phyloP scores from a whole-genome alignment of 2,329 filamentous ascomycete genomes.

The Colletotrichum eremochloae region DNA sequence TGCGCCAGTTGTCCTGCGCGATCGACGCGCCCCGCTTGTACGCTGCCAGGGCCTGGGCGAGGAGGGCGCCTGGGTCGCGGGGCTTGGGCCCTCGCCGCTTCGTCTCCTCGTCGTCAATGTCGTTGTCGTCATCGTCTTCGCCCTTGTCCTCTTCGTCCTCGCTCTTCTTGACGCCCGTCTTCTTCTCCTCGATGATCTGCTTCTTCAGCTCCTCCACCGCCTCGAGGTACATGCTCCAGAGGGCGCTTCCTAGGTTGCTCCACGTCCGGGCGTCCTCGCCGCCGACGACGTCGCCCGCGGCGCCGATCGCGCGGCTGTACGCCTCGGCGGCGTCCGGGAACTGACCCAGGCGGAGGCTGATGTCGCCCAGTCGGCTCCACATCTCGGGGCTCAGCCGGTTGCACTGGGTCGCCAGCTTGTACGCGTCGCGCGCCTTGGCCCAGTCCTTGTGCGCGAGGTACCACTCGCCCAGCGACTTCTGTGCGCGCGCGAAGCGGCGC shows the following conservation, averaged over 20 bases:
- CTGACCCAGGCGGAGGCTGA: conserved; percentile 80
- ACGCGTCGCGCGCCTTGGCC: conserved; percentile 80
- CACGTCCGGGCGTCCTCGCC: conserved; percentile 92
- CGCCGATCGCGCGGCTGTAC: conserved; percentile 84
- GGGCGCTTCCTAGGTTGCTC: conserved; percentile 91
- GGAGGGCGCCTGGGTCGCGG: conserved; percentile 70
- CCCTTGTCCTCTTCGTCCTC: conserved; percentile 46
- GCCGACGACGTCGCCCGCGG: conserved; percentile 71
- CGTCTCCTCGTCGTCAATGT: conserved; percentile 20
- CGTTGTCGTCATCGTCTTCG: conserved; percentile 43
- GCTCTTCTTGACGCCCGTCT: conserved; percentile 33
- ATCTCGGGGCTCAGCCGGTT: conserved; percentile 86
- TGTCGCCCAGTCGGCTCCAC: conserved; percentile 93
- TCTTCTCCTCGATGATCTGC: conserved; percentile 39
- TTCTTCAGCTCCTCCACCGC: conserved; percentile 55
- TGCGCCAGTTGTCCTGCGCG: conserved; percentile 88
- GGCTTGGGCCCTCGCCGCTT: conserved; percentile 35
- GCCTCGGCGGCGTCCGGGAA: conserved; percentile 86
- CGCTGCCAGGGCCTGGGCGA: conserved; percentile 82
- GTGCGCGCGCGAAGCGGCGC: conserved; percentile 85
- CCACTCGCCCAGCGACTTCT: conserved; percentile 86
- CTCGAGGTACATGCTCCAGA: conserved; percentile 77
- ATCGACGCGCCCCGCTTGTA: conserved; percentile 89
- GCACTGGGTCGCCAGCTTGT: conserved; percentile 79
- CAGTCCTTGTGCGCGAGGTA: conserved; percentile 78